Evolutionary conservation across 495 filamentous ascomycete genomes (phyloP), one percentile per base, ranked within the genome.

Genomic region (Echria macrotheca): DNA sequence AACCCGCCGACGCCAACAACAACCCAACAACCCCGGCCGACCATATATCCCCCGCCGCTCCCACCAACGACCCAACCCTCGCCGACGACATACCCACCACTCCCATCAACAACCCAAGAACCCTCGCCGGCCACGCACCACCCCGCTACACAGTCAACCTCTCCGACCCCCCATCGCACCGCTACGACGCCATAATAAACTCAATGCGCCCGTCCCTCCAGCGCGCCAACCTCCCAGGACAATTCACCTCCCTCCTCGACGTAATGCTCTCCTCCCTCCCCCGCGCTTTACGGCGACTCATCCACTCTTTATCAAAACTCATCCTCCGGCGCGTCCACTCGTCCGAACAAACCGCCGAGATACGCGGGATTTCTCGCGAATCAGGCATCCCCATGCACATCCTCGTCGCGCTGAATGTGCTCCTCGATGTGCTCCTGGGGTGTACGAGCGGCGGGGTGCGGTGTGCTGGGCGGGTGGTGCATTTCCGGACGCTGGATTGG

Each of bases 401-500:
- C 5, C 63, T 86, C 2, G 72, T 85, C 1, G 74, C 73, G 5
- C 67, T 83, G 43, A 85, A 85, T 53, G 75, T 79, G 9, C 59
- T 84, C 4, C 72, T 86, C 3, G 83, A 86, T 61, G 58, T 76
- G 11, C 67, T 85, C 19, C 77, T 86, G 68, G 83, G 83, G 1
- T 86, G 82, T 57, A 83, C 80, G 12, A 83, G 78, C 56, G 82
- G 82, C 14, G 53, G 53, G 9, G 49, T 56, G 18, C 55, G 44
- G 11, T 55, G 64, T 25, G 53, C 17, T 5, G 42, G 50, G 5
- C 45, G 38, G 23, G 77, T 84, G 71, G 51, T 84, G 51, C 83
- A 85, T 61, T 86, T 85, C 53, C 66, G 83, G 7, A 83, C 80
- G 2, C 60, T 86, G 39, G 83, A 86, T 55, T 86, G 82, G 82